Base-by-base conservation (phyloP, 1,284 basidiomycete species). In the Sporisorium iseilematis-ciliati region DNA sequence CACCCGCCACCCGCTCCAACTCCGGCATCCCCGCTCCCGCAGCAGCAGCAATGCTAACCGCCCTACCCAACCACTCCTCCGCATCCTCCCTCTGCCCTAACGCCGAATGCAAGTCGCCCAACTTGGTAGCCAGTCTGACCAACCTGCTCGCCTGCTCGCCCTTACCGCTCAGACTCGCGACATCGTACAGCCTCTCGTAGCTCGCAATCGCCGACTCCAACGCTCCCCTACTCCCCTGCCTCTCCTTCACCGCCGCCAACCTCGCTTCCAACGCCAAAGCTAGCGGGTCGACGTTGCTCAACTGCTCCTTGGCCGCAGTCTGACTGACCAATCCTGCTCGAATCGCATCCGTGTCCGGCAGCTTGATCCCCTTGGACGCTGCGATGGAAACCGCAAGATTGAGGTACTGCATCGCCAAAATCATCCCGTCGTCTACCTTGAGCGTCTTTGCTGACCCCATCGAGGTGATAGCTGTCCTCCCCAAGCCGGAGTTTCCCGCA, bases 71-170 rank as follows among this genome's bases (percentile, higher is more conserved):
- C 80, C 80, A 82, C 21, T 55, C 50, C 33, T 78, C 64, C 23
- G 77, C 77, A 20, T 79, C 69, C 1, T 45, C 53, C 25, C 57
- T 60, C 35, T 57, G 23, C 3, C 64, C 74, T 7, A 78, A 29
- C 11, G 68, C 56, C 14, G 57, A 48, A 53, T 78, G 58, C 4
- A 82, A 60, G 45, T 76, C 74, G 18, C 75, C 80, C 20, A 82
- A n/a, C 59, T 81, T 81, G n/a, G 72, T 79, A 5, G 80, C 79
- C 2, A 82, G 56, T 20, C 77, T 52, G 0, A 81, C 80, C 25
- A 73, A 48, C 53, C 57, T 60, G n/a, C 54, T 56, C 33, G 57
- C 60, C 8, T 38, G 42, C 12, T 59, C n/a, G 14, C n/a, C 14
- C 12, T n/a, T 16, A n/a, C 21, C n/a, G 1, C 41, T 46, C 49